Evolutionary conservation across 169 alveolate species (phyloP), one percentile per base, ranked within the genome.

Genomic region (Cryptosporidium xiaoi): DNA sequence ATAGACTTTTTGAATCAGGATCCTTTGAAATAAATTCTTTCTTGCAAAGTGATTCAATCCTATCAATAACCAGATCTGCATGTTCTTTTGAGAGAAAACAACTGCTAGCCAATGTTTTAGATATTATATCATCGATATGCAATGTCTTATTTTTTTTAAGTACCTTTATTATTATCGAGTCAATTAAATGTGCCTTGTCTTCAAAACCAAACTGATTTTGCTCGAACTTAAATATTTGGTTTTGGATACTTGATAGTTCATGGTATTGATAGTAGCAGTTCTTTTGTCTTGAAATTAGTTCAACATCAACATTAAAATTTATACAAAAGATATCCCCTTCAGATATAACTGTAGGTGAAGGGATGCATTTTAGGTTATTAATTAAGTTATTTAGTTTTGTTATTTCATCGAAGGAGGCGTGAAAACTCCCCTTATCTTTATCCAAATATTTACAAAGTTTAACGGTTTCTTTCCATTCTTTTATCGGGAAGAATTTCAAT

Each of bases 21-120:
- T 77, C 71, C 58, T 40, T 77, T 18, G 87, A 40, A 44, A 77
- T 56, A 33, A 77, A 77, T 24, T 77, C 87, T n/a, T 62, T 77
- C 40, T 77, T 58, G 40, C 77, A 77, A 15, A 77, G 51, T 16
- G 53, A 46, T 40, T 44, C 51, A n/a, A 77, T 24, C 18, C 87
- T 77, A 6, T 34, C 56, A 31, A 62, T 20, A 20, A 77, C 64
- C 12, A 77, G 50, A 18, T 62, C 87, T 1, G 55, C 51, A 15
- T 62, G 65, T 12, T 66, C 69, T 5, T 56, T 65, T 15, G 66
- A 34, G 12, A 55, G 51, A 7, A 77, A 24, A 27, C 24, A 20
- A 40, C 51, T 48, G 50, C 64, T 40, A 40, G 53, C 27, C n/a
- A 77, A 24, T 40, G 64, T 64, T 16, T 33, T 77, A 20, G 34